Base-by-base conservation (phyloP, 2,329 filamentous ascomycete genomes). In the Talaromyces sp. region DNA sequence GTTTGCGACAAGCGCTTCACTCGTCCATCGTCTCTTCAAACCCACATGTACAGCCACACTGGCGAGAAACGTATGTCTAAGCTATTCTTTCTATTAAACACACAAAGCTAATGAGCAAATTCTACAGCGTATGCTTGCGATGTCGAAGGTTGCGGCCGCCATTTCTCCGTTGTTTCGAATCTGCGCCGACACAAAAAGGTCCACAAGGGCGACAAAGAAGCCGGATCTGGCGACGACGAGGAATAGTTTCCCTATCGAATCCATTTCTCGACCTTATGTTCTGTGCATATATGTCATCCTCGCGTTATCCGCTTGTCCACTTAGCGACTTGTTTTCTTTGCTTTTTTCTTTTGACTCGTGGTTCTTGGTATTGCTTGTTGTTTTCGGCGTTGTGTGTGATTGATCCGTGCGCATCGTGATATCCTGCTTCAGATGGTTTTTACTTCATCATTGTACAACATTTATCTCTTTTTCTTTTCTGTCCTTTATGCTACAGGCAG, bases 1-100 rank as follows among this genome's bases (percentile, higher is more conserved):
- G 90, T 97, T 62, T 97, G 93, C 80, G 93, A 97, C 77, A 97
- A 97, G 83, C 87, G 93, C 50, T 97, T 97, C 75, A 97, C 93
- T 2, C 85, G 93, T 58, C 93, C 93, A 1, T 96, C 92, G 72
- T 97, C 93, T 14, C 77, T 97, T 43, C 93, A 97, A 74, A 97
- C 93, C 32, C 93, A 97, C 74, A 97, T 97, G 90, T 97, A 97
- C 79, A 96, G 92, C 77, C 93, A 97, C 72, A 97, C 93, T 59
- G 93, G 93, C 72, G 93, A 97, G 77, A 97, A 97, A 80, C 93
- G 92, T 96, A 85, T 83, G 92, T 87, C 50, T 10, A n/a, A n/a
- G 2, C 14, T 11, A 5, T 41, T 68, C 12, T n/a, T 17, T 3
- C 19, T 4, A 17, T 21, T 1, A 21, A 31, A 48, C 14, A 14